Conservation (phyloP, 495 filamentous ascomycete genomes). For the Xylaria grammica region DNA sequence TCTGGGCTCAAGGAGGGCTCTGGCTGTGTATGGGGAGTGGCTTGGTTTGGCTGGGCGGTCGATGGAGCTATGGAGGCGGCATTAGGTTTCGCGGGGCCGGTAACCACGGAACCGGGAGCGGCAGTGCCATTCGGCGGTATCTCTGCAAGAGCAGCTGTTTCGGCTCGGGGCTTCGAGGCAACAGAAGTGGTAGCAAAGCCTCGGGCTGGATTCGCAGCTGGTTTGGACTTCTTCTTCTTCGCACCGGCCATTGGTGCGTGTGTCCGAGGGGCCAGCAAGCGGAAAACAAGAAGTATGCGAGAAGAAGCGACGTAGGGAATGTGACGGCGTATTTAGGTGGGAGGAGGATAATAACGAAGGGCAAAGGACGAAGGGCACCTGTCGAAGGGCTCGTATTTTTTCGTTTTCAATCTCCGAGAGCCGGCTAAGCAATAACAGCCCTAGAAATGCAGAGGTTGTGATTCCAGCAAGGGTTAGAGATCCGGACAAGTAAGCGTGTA, state of each 20-base stretch:
- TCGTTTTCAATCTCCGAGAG: too few species aligned
- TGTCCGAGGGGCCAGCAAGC: neutral
- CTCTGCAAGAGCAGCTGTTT: slow-evolving; percentile 33
- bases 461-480: too few species aligned
- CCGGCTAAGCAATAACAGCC: too few species aligned
- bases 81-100: slow-evolving; percentile 29
- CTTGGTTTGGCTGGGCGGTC: slow-evolving; percentile 33
- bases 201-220: slow-evolving; percentile 79
- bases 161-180: slow-evolving; percentile 70
- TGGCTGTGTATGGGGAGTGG: slow-evolving; percentile 45
- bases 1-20: slow-evolving; percentile 71
- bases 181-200: slow-evolving; percentile 92
- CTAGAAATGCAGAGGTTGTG: too few species aligned
- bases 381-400: too few species aligned
- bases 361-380: too few species aligned
- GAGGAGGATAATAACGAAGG: neutral
- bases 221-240: slow-evolving; percentile 86
- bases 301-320: too few species aligned
- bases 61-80: slow-evolving; percentile 39
- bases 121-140: slow-evolving; percentile 12
- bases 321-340: neutral
- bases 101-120: neutral
- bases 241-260: slow-evolving; percentile 67
- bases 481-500: too few species aligned
- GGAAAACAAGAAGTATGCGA: slow-evolving; percentile 11